Evolutionary conservation across 1,284 basidiomycete genomes (phyloP).

Genomic region (Melampsora larici-populina): DNA sequence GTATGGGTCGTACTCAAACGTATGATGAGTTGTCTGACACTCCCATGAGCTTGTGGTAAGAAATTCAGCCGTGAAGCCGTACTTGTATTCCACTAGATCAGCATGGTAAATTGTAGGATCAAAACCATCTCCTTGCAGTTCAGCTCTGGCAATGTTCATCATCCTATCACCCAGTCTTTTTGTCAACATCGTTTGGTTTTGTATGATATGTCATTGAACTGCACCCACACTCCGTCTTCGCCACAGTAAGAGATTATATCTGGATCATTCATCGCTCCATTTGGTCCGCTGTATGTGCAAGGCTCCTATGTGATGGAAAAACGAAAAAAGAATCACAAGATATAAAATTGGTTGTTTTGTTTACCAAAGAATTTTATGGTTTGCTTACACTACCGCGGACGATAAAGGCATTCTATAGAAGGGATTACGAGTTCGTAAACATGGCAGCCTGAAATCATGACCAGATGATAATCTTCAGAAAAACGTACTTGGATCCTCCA

Average conservation of each 20-base stretch:
- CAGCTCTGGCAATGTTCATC: constrained; percentile 36
- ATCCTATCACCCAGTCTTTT: neutral
- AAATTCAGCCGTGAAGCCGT: constrained; percentile 40
- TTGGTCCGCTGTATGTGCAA: constrained; percentile 27
- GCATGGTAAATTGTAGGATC: constrained; percentile 16
- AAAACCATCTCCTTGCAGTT: constrained; percentile 12
- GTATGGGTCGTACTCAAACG: constrained; percentile 38
- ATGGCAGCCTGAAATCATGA: neutral
- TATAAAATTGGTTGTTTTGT: neutral
- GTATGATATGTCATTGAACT: no score
- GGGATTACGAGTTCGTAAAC: neutral
- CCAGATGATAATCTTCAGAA: neutral
- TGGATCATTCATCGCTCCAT: constrained; percentile 28
- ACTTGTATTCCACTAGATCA: constrained; percentile 23
- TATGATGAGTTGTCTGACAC: constrained; percentile 35
- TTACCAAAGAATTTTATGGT: neutral
- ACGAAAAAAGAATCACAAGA: neutral
- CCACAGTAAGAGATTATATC: constrained; percentile 38
- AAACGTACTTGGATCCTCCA: constrained; percentile 32
- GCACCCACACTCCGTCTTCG: constrained; percentile 23
- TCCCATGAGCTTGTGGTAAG: constrained; percentile 41
- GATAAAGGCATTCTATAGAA: constrained; percentile 35
- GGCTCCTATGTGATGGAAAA: constrained; percentile 21
- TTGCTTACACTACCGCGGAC: constrained; percentile 29
- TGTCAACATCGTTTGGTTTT: neutral